These are phyloP conservation scores for Tympanopsis confertula DNA, from an alignment of 2,329 filamentous ascomycete genomes.

Conservation along the genomic window DNA sequence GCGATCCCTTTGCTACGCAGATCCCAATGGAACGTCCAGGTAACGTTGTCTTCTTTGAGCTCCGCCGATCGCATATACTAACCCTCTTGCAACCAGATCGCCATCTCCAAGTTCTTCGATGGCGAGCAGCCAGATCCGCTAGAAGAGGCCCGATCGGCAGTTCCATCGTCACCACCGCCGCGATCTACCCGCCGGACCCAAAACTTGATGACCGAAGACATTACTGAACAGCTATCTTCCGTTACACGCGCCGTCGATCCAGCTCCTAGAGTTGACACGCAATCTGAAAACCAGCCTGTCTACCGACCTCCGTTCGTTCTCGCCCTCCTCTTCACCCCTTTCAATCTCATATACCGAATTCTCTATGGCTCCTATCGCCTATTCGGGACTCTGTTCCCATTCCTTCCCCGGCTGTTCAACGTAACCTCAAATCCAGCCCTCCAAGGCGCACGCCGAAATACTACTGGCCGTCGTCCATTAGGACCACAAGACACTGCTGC, in stretches of 20 bases:
- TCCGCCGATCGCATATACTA: constrained; percentile 5
- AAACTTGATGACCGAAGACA: constrained; percentile 9
- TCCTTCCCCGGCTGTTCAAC: constrained; percentile 34
- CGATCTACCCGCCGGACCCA: neutral
- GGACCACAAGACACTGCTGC: constrained; percentile 53
- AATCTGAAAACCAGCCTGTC: constrained; percentile 35
- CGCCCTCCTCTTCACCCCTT: constrained; percentile 46
- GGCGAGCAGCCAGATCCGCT: constrained; percentile 52
- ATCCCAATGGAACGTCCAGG: constrained; percentile 60
- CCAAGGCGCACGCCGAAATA: constrained; percentile 16
- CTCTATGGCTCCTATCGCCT: constrained; percentile 43
- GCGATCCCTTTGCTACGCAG: constrained; percentile 50
- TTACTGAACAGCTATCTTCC: constrained; percentile 12
- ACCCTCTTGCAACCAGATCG: constrained; percentile 33
- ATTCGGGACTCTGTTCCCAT: constrained; percentile 44
- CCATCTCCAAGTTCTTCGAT: constrained; percentile 60
- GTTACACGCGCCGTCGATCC: constrained; percentile 25
- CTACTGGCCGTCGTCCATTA: constrained; percentile 31
- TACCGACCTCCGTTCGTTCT: constrained; percentile 48
- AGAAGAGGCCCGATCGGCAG: constrained; percentile 39
- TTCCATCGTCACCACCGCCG: neutral
- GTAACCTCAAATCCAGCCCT: constrained; percentile 15
- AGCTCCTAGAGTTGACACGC: constrained; percentile 49
- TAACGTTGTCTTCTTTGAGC: constrained; percentile 10
- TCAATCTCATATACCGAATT: constrained; percentile 47